These are phyloP conservation scores for Leptographium wingfieldii DNA, from an alignment of 2,329 filamentous ascomycete species.

Conservation along the genomic window DNA sequence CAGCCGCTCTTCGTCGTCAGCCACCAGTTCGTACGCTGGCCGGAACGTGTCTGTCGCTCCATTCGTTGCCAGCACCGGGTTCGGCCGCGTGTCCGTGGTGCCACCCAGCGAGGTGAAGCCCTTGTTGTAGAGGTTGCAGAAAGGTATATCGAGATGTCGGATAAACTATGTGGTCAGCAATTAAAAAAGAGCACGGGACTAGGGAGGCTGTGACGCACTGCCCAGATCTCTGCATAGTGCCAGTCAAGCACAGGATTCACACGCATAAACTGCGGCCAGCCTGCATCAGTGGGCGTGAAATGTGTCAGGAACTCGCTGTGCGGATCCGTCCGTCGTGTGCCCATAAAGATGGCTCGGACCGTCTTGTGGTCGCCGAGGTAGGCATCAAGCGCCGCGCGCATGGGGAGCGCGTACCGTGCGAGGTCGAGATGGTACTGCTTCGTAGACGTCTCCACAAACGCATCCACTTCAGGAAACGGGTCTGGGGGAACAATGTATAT, in stretches of 20 bases:
- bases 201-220: conserved; percentile 39
- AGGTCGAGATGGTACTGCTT: conserved; percentile 62
- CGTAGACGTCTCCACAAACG: conserved; percentile 61
- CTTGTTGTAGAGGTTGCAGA: conserved; percentile 75
- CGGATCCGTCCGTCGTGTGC: conserved; percentile 82
- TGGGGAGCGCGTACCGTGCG: conserved; percentile 60
- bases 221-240: conserved; percentile 94
- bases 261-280: conserved; percentile 87
- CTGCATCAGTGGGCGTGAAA: conserved; percentile 78
- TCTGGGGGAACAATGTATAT: conserved; percentile 82
- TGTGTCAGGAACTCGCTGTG: conserved; percentile 67
- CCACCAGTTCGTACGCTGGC: conserved; percentile 63
- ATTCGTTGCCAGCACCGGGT: conserved; percentile 52
- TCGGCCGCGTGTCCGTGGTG: conserved; percentile 76
- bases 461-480: conserved; percentile 76
- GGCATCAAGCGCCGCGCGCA: conserved; percentile 67
- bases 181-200: not conserved
- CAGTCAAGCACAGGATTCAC: conserved; percentile 95
- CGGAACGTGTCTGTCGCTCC: conserved; percentile 34
- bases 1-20: conserved; percentile 66
- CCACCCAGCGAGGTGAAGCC: conserved; percentile 64
- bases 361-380: conserved; percentile 55
- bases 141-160: conserved; percentile 63
- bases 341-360: conserved; percentile 73
- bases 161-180: conserved; percentile 48